Evolutionary conservation across 305 asterid genomes (phyloP).

Genomic region (Fraxinus platypoda): DNA sequence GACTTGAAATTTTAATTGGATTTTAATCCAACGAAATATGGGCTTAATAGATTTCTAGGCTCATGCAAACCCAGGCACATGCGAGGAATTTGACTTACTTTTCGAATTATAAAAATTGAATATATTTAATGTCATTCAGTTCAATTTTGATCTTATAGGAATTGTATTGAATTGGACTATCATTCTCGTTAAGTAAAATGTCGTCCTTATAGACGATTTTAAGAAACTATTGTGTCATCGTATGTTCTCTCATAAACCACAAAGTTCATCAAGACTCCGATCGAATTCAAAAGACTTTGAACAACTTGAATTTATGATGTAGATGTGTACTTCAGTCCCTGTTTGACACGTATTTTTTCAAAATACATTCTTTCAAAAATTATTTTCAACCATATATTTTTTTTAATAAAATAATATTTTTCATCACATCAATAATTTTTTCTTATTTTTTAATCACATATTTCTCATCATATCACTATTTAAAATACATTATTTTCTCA

Average conservation of each 20-base stretch:
- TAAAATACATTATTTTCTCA: too few relatives aligned
- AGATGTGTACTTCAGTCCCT: neutral
- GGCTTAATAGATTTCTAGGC: neutral
- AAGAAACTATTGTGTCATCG: neutral
- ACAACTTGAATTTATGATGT: neutral
- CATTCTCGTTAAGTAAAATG: neutral
- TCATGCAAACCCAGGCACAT: neutral
- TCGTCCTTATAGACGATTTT: neutral
- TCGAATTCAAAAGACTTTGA: neutral
- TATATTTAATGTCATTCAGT: neutral
- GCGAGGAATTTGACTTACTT: neutral
- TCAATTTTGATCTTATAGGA: neutral
- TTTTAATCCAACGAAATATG: too few relatives aligned
- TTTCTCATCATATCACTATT: too few relatives aligned
- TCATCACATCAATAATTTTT: too few relatives aligned
- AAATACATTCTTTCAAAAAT: too few relatives aligned
- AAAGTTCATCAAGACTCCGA: neutral
- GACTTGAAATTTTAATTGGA: too few relatives aligned
- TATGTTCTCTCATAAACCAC: neutral
- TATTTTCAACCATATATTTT: too few relatives aligned
- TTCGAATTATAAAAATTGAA: neutral
- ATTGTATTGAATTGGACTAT: neutral
- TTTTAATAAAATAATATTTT: too few relatives aligned
- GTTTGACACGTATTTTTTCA: too few relatives aligned
- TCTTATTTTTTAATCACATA: too few relatives aligned